Evolutionary conservation across 2,329 filamentous ascomycete species (phyloP).

Genomic region (Proliferodiscus dingleyae): DNA sequence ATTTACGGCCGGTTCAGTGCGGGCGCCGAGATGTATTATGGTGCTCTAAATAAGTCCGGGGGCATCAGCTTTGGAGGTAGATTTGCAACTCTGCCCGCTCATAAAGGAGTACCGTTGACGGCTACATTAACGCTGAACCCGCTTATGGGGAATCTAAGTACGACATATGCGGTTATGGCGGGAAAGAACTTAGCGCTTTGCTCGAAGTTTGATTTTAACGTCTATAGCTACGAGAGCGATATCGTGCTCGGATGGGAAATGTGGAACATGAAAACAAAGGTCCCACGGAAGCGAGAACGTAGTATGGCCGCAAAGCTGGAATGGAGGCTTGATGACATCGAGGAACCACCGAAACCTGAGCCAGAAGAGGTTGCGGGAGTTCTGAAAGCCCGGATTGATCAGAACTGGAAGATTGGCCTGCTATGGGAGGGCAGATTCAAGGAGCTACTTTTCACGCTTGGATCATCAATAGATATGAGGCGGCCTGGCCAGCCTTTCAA

Average conservation of each 20-base stretch:
- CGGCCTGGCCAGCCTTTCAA: conserved; percentile 72
- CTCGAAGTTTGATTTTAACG: conserved; percentile 92
- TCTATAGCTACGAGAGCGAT: conserved; percentile 96
- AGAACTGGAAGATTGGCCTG: conserved; percentile 78
- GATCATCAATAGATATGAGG: conserved; percentile 77
- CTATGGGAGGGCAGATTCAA: conserved; percentile 93
- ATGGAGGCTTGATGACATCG: conserved; percentile 41
- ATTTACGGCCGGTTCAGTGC: conserved; percentile 81
- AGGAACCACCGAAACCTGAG: conserved; percentile 27
- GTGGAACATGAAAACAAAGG: conserved; percentile 60
- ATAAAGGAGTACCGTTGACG: conserved; percentile 83
- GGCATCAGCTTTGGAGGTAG: conserved; percentile 84
- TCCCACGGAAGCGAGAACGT: conserved; percentile 32
- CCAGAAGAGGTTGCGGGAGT: conserved; percentile 75
- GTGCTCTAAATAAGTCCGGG: conserved; percentile 86
- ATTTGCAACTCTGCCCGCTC: conserved; percentile 79
- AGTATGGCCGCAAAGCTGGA: conserved; percentile 52
- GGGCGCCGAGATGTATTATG: conserved; percentile 93
- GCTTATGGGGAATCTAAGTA: conserved; percentile 87
- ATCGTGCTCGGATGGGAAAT: conserved; percentile 89
- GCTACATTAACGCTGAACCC: conserved; percentile 92
- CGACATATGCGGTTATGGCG: conserved; percentile 87
- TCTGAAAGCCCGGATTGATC: conserved; percentile 83
- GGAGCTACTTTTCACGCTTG: conserved; percentile 86
- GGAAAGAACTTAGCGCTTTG: conserved; percentile 79